Evolutionary conservation across 495 filamentous ascomycete genomes (phyloP).

Genomic region (Hypoxylon rickii): DNA sequence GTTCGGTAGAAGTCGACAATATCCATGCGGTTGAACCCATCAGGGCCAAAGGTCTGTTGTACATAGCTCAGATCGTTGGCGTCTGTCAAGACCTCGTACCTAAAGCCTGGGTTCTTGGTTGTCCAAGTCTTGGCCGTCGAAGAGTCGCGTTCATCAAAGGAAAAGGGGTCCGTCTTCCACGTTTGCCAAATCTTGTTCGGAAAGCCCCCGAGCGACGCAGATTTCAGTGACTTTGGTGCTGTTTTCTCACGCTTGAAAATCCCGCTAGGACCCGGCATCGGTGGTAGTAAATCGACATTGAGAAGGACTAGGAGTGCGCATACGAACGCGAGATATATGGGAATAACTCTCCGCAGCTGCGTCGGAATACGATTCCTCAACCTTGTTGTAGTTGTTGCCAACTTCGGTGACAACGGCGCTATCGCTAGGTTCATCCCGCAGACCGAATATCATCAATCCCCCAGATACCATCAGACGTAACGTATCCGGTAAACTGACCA

Average conservation of each 20-base stretch:
- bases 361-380: constrained; percentile 34
- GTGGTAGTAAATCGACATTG: constrained; percentile 44
- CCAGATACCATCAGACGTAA: no score
- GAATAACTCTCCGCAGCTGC: constrained; percentile 42
- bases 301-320: constrained; percentile 48
- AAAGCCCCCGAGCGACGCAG: constrained; percentile 32
- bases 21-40: constrained; percentile 62
- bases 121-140: constrained; percentile 60
- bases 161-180: constrained; percentile 65
- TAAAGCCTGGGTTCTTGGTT: constrained; percentile 58
- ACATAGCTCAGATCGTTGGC: constrained; percentile 63
- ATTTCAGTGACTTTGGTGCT: constrained; percentile 28
- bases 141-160: constrained; percentile 60
- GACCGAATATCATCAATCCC: constrained; percentile 25
- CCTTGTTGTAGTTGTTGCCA: constrained; percentile 43
- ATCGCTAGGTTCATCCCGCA: constrained; percentile 38
- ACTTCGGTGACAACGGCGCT: constrained; percentile 43
- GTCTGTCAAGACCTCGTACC: constrained; percentile 70
- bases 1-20: constrained; percentile 62
- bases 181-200: constrained; percentile 68
- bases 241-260: constrained; percentile 13
- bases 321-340: constrained; percentile 41
- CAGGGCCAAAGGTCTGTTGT: constrained; percentile 60
- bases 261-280: constrained; percentile 6
- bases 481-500: no score